Evolutionary conservation across 2,329 filamentous ascomycete genomes (phyloP).

Genomic region (Bipolaris sorokiniana): DNA sequence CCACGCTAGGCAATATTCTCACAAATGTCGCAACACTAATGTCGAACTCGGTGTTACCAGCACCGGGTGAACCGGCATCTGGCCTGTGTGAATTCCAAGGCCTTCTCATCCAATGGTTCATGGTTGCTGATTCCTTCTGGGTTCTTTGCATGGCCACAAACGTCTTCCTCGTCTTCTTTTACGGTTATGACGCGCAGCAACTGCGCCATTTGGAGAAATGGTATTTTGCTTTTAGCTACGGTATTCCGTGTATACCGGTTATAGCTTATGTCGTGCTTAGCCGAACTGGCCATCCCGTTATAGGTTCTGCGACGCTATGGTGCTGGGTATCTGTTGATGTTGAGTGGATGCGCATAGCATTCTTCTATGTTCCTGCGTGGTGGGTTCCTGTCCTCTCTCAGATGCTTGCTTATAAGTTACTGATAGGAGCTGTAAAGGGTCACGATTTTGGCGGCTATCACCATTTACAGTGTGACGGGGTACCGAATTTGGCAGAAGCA

Average conservation of each 20-base stretch:
- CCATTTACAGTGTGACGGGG: conserved; percentile 71
- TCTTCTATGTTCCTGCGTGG: conserved; percentile 78
- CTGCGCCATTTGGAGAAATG: conserved; percentile 72
- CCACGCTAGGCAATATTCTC: conserved; percentile 80
- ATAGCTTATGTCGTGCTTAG: conserved; percentile 71
- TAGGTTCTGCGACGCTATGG: conserved; percentile 79
- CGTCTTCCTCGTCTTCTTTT: conserved; percentile 81
- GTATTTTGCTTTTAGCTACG: conserved; percentile 74
- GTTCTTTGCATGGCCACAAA: conserved; percentile 81
- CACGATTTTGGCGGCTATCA: conserved; percentile 65
- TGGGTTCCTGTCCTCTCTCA: conserved; percentile 39
- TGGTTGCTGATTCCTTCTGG: conserved; percentile 26
- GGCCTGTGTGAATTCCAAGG: conserved; percentile 77
- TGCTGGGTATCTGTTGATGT: conserved; percentile 75
- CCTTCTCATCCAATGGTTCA: conserved; percentile 80
- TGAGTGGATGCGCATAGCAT: conserved; percentile 73
- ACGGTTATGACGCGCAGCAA: conserved; percentile 69
- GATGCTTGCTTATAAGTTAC: background rate
- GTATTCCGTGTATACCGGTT: conserved; percentile 72
- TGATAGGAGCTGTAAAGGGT: conserved; percentile 44
- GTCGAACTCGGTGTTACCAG: conserved; percentile 64
- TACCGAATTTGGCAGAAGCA: conserved; percentile 71
- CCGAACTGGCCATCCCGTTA: conserved; percentile 62
- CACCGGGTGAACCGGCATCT: conserved; percentile 44
- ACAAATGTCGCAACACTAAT: conserved; percentile 79